These are phyloP conservation scores for Tuber indicum DNA, from an alignment of 495 filamentous ascomycete genomes.

Conservation along the genomic window DNA sequence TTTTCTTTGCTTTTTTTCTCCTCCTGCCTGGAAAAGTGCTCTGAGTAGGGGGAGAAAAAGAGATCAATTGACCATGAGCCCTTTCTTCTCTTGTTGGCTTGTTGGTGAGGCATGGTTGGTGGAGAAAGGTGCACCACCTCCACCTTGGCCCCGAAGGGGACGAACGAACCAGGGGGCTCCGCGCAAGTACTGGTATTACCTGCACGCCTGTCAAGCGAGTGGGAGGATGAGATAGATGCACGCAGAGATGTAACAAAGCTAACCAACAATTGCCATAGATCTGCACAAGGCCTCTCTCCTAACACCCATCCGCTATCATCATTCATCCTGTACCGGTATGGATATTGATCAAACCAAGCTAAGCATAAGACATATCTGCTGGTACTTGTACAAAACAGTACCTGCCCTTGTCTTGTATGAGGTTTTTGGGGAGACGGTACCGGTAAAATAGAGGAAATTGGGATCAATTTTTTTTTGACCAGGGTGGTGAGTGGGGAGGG, in stretches of 20 bases:
- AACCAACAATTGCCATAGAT: slow-evolving; percentile 37
- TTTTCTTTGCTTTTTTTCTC: neutral
- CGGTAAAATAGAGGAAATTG: neutral
- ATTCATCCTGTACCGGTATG: neutral
- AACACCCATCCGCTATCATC: slow-evolving; percentile 21
- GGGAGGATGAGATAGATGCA: slow-evolving; percentile 38
- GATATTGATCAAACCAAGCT: neutral
- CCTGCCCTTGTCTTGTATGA: slow-evolving; percentile 21
- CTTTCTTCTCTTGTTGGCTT: slow-evolving; percentile 30
- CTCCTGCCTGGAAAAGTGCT: slow-evolving; percentile 5
- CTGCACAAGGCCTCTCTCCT: slow-evolving; percentile 33
- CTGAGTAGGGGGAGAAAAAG: slow-evolving; percentile 30
- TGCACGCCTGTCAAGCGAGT: slow-evolving; percentile 37
- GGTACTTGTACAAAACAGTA: slow-evolving; percentile 19
- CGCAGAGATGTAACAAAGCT: slow-evolving; percentile 24
- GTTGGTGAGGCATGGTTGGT: slow-evolving; percentile 31
- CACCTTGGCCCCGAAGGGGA: slow-evolving; percentile 30
- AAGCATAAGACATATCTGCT: slow-evolving; percentile 14
- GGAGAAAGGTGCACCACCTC: slow-evolving; percentile 12
- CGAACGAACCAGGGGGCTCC: slow-evolving; percentile 28
- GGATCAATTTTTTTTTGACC: neutral
- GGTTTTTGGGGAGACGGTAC: neutral
- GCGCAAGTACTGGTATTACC: slow-evolving; percentile 6
- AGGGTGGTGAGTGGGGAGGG: neutral
- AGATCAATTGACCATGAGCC: slow-evolving; percentile 18